Base-by-base conservation (phyloP, 306 rosid genomes). In the Sindora glabra region DNA sequence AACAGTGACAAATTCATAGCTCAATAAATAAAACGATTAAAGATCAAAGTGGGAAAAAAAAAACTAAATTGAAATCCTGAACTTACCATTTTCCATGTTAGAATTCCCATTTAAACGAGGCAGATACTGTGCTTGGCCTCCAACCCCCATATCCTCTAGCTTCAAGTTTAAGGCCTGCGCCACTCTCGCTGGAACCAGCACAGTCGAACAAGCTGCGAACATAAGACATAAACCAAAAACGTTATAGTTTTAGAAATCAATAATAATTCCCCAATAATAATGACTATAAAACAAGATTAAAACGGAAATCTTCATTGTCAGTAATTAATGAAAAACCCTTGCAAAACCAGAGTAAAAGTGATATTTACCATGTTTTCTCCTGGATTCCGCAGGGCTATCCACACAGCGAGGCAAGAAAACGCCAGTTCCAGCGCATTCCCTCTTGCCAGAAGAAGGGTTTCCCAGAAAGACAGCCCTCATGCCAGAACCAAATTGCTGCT, bases 361-460 rank as follows among this genome's bases (percentile, higher is more conserved):
- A 22, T 1, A 2, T 11, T 16, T 1, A 83, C 98, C 95, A 73
- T 67, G 65, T 45, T 81, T 88, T 46, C 54, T 73, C 0, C 83
- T 56, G 0, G 75, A 3, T 25, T 79, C 80, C 1, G 69, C 17
- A 1, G 65, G 58, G 3, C 14, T 11, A 5, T 72, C 77, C 12
- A 53, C 63, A 47, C 52, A 72, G 19, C 92, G 86, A 27, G 98
- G 98, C 49, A 91, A 57, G 50, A 91, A 91, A 6, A 91, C 98
- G 0, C 98, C 98, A 1, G 98, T 91, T 10, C 98, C 98, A 1
- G 78, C 46, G 22, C 88, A 72, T 33, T 74, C 92, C 52, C 71
- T 79, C 51, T 70, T 74, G 0, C 42, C 79, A 2, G 12, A 38
- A 2, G 12, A 38, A 3, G 68, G 66, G 17, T 60, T 66, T 1